These are phyloP conservation scores for Giardia muris DNA, from an alignment of 208 protist genomes.

Conservation along the genomic window DNA sequence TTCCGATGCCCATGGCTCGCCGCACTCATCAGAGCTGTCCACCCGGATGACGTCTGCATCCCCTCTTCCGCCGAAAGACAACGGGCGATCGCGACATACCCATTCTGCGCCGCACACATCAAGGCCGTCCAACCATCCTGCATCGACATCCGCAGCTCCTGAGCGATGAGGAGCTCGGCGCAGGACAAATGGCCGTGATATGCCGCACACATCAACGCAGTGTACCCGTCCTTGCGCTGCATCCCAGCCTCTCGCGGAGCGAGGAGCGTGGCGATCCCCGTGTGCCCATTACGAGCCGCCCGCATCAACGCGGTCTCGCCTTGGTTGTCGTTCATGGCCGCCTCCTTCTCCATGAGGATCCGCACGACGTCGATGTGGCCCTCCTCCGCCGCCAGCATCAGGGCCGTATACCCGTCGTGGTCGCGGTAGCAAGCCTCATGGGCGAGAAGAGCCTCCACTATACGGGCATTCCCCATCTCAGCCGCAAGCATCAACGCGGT, in stretches of 20 bases:
- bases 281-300: neutral
- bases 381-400: neutral
- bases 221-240: neutral
- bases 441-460: neutral
- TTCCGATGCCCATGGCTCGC: neutral
- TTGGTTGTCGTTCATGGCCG: neutral
- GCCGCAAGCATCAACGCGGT: neutral
- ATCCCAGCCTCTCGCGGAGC: neutral
- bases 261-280: neutral
- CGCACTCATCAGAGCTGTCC: neutral
- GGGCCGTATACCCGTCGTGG: neutral
- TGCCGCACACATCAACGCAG: neutral
- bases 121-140: neutral
- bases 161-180: neutral
- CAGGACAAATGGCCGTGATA: neutral
- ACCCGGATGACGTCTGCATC: neutral
- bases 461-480: neutral
- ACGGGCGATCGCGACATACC: neutral
- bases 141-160: neutral
- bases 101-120: constrained; percentile 1
- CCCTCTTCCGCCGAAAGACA: neutral
- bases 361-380: neutral
- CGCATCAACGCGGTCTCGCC: neutral
- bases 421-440: neutral
- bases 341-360: neutral